Evolutionary conservation across 495 filamentous ascomycete genomes (phyloP), one percentile per base, ranked within the genome.

Genomic region (Daldinia loculata): DNA sequence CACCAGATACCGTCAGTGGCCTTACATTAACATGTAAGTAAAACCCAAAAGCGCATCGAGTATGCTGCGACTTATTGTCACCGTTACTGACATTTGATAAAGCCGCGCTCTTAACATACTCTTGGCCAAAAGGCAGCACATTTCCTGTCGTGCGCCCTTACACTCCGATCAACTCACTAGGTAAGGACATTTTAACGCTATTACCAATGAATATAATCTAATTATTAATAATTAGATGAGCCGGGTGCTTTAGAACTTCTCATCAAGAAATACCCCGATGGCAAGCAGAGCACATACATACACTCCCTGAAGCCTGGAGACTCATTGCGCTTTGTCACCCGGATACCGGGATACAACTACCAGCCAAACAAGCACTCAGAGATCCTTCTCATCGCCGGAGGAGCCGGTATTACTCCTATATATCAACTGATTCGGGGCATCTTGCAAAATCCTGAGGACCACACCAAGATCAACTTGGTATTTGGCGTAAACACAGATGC

Each of bases 401-500:
- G 88, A 14, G 87, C 87, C 0, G 89, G 89, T 30, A 89, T 91
- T 64, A 89, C 87, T 3, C 88, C 89, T 30, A 86, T 88, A 66
- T 89, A 86, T 72, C 88, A 90, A 74, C 82, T 91, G 0, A 77
- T 82, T 12, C 85, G 82, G 55, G 88, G 87, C 34, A 89, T 90
- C 66, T 79, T 92, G 60, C 78, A 81, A 41, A 89, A 90, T 67
- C 88, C 89, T 2, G 74, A 81, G 2, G 89, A 92, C 59, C 82
- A 79, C 34, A 91, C 89, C 2, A 86, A 86, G 67, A 81, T 92
- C 27, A 89, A 84, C 0, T 80, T 92, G 0, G 80, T 92, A 7
- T 91, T 89, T 75, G 89, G 89, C 34, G 88, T 89, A 50, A 89
- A 91, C 56, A 85, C 83, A 6, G 88, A 90, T 70, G 75, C 80